phyloP scores from a whole-genome alignment of 1,284 basidiomycete genomes.

The Trametes pubescens region DNA sequence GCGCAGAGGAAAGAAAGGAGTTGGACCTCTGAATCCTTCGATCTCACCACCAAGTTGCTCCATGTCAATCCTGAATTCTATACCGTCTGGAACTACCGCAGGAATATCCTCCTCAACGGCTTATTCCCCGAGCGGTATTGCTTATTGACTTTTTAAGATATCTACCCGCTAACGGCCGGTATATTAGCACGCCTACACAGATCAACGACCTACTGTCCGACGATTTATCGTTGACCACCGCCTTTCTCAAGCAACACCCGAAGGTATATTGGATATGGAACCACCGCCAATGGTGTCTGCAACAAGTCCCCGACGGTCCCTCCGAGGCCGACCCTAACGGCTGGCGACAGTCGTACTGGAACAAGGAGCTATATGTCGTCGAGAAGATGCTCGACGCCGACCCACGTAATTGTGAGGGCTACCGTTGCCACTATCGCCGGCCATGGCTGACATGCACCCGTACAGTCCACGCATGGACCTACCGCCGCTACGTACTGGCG shows the following conservation, averaged over 20 bases:
- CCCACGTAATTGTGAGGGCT: constrained; percentile 84
- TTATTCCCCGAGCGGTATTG: constrained; percentile 72
- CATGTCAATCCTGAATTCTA: constrained; percentile 91
- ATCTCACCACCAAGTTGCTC: constrained; percentile 79
- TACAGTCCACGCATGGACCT: constrained; percentile 93
- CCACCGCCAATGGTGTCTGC: constrained; percentile 92
- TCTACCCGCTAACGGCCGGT: constrained; percentile 13
- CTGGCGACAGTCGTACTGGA: constrained; percentile 85
- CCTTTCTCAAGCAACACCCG: constrained; percentile 82
- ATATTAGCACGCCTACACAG: constrained; percentile 63
- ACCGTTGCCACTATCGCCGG: background rate
- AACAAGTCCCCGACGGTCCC: constrained; percentile 79
- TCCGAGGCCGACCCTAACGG: constrained; percentile 55
- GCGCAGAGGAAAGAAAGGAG: constrained; percentile 72
- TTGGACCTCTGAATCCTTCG: constrained; percentile 74
- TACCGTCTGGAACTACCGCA: constrained; percentile 92
- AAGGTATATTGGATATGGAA: constrained; percentile 99
- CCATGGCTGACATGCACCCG: background rate
- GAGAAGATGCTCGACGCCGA: constrained; percentile 92
- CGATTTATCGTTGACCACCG: constrained; percentile 85
- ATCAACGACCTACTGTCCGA: constrained; percentile 70
- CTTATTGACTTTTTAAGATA: background rate
- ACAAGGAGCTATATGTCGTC: constrained; percentile 82
- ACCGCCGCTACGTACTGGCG: constrained; percentile 84
- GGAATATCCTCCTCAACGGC: constrained; percentile 78